Percentiles rank a stretch among this genome's conserved stretches.
Evolutionary conservation across 768 basidiomycete genomes (phyloP).

Genomic region (Mycena alexandri): DNA sequence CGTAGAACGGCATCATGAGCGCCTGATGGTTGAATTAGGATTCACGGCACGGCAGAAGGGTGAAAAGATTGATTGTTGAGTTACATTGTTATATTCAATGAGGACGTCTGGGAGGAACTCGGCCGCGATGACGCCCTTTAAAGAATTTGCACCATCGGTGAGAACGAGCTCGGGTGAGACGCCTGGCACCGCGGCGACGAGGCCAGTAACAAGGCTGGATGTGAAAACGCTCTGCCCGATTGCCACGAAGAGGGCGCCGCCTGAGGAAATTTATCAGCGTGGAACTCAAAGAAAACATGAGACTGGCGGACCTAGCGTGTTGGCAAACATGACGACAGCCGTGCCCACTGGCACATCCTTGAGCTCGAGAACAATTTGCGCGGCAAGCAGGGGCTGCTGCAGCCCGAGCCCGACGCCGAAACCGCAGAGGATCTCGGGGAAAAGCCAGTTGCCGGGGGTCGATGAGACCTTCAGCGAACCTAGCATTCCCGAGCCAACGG

Average conservation of each 20-base stretch:
- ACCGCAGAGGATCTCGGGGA: constrained; percentile 42
- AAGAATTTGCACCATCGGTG: constrained; percentile 20
- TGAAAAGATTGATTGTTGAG: background rate
- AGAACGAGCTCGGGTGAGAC: constrained; percentile 25
- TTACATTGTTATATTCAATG: constrained; percentile 19
- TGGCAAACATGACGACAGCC: constrained; percentile 40
- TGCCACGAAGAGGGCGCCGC: constrained; percentile 36
- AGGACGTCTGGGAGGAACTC: constrained; percentile 9
- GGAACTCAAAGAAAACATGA: background rate
- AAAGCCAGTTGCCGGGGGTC: constrained; percentile 34
- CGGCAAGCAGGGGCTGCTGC: constrained; percentile 40
- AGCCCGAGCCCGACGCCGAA: constrained; percentile 46
- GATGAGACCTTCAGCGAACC: constrained; percentile 44
- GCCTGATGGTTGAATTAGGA: background rate
- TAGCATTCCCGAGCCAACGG: constrained; percentile 53
- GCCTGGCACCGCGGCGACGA: constrained; percentile 19
- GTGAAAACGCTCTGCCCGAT: constrained; percentile 39
- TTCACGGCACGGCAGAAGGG: background rate
- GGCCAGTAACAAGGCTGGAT: constrained; percentile 8
- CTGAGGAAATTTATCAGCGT: constrained; percentile 44
- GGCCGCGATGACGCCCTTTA: constrained; percentile 18
- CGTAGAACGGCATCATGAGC: constrained; percentile 23
- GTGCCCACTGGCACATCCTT: constrained; percentile 37
- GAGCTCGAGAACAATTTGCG: constrained; percentile 35
- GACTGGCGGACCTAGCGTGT: constrained; percentile 36